Conservation (phyloP, 805 yeast species). For the Groenewaldozyma tartarivorans region DNA sequence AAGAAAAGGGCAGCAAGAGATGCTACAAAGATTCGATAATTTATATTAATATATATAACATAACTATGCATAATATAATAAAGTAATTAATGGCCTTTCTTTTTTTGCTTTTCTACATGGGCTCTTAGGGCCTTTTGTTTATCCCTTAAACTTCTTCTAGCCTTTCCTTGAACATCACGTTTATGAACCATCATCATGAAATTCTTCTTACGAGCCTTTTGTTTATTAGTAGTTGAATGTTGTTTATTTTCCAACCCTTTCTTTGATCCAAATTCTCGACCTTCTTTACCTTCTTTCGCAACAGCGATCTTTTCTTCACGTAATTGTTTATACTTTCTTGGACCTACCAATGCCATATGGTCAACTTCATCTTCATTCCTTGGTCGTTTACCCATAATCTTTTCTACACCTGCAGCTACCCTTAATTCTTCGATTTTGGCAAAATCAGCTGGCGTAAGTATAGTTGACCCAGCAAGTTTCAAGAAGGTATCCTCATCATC, state of each 20-base stretch:
- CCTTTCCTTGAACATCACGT: slow-evolving; percentile 88
- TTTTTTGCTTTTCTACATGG: slow-evolving; percentile 84
- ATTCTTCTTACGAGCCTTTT: slow-evolving; percentile 97
- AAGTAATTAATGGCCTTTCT: slow-evolving; percentile 51
- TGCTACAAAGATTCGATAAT: neutral
- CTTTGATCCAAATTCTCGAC: slow-evolving; percentile 81
- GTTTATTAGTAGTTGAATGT: slow-evolving; percentile 90
- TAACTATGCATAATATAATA: neutral
- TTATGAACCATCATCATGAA: slow-evolving; percentile 98
- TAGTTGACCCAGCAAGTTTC: slow-evolving; percentile 60
- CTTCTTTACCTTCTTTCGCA: slow-evolving; percentile 87
- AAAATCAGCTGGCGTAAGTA: slow-evolving; percentile 95
- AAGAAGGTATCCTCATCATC: slow-evolving; percentile 30
- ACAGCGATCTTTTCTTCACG: slow-evolving; percentile 86
- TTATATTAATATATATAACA: neutral
- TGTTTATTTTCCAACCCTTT: slow-evolving; percentile 60
- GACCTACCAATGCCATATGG: slow-evolving; percentile 66
- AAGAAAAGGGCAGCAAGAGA: slow-evolving; percentile 23
- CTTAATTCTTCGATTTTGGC: slow-evolving; percentile 87
- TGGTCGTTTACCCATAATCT: slow-evolving; percentile 39
- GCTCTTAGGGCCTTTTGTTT: slow-evolving; percentile 79
- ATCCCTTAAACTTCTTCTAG: slow-evolving; percentile 80
- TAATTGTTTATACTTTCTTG: slow-evolving; percentile 66
- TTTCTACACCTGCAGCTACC: slow-evolving; percentile 76
- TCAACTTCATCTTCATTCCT: slow-evolving; percentile 72